Percentiles rank a stretch among this genome's conserved stretches.
phyloP scores from a whole-genome alignment of 768 basidiomycete species.

The Collybia nuda region DNA sequence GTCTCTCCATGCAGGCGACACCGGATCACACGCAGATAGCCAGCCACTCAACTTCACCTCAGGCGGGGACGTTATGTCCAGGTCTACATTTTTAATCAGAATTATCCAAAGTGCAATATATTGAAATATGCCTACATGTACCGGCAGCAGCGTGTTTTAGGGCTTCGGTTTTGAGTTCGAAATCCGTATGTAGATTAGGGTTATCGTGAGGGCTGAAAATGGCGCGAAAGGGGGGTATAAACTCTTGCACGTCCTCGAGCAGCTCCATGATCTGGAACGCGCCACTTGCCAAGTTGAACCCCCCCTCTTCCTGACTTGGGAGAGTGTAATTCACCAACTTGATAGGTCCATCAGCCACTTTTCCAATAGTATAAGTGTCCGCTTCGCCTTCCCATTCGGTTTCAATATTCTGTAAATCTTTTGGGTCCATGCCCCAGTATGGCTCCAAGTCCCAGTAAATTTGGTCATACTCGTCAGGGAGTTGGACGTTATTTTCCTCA shows the following conservation, averaged over 20 bases:
- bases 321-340: slow-evolving; percentile 27
- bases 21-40: slow-evolving; percentile 36
- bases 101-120: neutral
- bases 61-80: slow-evolving; percentile 30
- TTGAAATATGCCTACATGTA: slow-evolving; percentile 27
- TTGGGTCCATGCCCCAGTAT: slow-evolving; percentile 65
- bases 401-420: slow-evolving; percentile 32
- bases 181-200: slow-evolving; percentile 38
- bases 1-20: slow-evolving; percentile 28
- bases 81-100: slow-evolving; percentile 14
- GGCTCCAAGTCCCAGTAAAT: slow-evolving; percentile 74
- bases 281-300: slow-evolving; percentile 23
- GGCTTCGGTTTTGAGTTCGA: slow-evolving; percentile 30
- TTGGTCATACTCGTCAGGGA: slow-evolving; percentile 74
- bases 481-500: slow-evolving; percentile 2
- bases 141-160: slow-evolving; percentile 35
- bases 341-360: slow-evolving; percentile 26
- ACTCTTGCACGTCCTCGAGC: slow-evolving; percentile 36
- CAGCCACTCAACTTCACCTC: slow-evolving; percentile 31
- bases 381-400: slow-evolving; percentile 33
- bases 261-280: slow-evolving; percentile 36
- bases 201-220: slow-evolving; percentile 52
- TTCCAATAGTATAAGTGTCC: slow-evolving; percentile 40
- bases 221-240: slow-evolving; percentile 47
- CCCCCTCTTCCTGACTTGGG: slow-evolving; percentile 17